A percentile compares a stretch with the other conserved stretches of the same genome.
phyloP scores from a whole-genome alignment of 2,329 filamentous ascomycete genomes.

The Colletotrichum horii region DNA sequence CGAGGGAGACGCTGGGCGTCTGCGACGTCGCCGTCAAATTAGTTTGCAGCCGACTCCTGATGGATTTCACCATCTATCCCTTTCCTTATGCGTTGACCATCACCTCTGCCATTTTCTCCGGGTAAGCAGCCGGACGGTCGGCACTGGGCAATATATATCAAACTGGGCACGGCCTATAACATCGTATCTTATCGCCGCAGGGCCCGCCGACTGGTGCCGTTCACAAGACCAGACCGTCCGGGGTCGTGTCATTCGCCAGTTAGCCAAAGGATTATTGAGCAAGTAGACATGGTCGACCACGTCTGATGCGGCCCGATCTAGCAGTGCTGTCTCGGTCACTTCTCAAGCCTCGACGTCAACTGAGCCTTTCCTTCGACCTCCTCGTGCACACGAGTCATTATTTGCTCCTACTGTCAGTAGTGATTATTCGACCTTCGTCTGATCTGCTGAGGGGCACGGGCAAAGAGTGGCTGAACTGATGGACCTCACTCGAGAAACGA shows the following conservation, averaged over 20 bases:
- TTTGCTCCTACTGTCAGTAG: background rate
- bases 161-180: slow-evolving; percentile 12
- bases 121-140: background rate
- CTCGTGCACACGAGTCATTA: background rate
- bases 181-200: background rate
- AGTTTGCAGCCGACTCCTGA: background rate
- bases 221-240: background rate
- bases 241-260: background rate
- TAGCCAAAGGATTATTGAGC: background rate
- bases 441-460: background rate
- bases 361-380: background rate
- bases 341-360: background rate
- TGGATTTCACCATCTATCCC: background rate
- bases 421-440: background rate
- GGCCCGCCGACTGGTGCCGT: background rate
- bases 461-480: background rate
- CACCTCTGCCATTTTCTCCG: background rate
- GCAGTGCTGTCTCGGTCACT: background rate
- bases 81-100: background rate
- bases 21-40: background rate
- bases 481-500: background rate
- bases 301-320: background rate
- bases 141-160: slow-evolving; percentile 12
- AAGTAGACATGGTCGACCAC: background rate
- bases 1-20: background rate